Evolutionary conservation across 805 yeast species (phyloP).

Genomic region (Kazachstania viticola): DNA sequence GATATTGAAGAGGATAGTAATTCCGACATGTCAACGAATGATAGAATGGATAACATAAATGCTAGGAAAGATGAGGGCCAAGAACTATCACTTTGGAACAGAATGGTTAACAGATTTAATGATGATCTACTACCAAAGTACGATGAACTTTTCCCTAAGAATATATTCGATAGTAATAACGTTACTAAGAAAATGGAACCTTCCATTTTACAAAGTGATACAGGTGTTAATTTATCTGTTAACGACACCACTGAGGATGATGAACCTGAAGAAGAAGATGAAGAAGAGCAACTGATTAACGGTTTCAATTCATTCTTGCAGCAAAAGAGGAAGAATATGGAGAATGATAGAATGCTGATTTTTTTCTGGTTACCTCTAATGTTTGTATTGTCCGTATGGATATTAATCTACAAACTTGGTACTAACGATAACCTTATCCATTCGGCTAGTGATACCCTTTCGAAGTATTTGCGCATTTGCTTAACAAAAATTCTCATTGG

Average conservation of each 20-base stretch:
- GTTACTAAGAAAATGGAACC: too few species aligned
- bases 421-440: conserved; percentile 24
- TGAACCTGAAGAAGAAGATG: conserved; percentile 13
- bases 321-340: conserved; percentile 32
- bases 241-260: background rate
- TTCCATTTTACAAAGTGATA: background rate
- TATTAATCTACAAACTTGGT: conserved; percentile 29
- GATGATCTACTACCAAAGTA: conserved; percentile 47
- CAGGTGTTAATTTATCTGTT: too few species aligned
- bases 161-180: conserved; percentile 1
- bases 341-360: conserved; percentile 68
- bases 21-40: background rate
- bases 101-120: conserved; percentile 22
- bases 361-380: conserved; percentile 86
- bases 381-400: conserved; percentile 38
- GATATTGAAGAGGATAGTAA: background rate
- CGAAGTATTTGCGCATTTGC: conserved; percentile 30
- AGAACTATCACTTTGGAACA: conserved; percentile 24
- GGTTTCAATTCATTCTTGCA: conserved; percentile 29
- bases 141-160: conserved; percentile 53
- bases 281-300: conserved; percentile 24
- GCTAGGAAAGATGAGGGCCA: too few species aligned
- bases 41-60: conserved; percentile 1
- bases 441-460: conserved; percentile 12
- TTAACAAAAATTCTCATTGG: conserved; percentile 40